These are phyloP conservation scores for Metarhizium robertsii DNA, from an alignment of 2,329 filamentous ascomycete species.

Conservation along the genomic window DNA sequence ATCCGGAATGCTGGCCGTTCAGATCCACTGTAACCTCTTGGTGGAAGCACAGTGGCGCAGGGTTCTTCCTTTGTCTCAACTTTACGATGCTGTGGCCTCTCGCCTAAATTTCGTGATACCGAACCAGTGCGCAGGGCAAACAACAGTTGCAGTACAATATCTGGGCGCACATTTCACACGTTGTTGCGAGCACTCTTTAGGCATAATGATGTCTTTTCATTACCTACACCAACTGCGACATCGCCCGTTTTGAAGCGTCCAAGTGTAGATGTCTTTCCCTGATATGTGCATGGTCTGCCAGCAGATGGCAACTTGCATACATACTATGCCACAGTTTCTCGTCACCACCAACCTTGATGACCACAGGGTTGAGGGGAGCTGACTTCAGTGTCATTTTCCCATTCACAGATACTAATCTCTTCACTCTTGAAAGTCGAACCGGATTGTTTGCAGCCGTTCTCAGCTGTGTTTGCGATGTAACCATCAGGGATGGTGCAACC, in stretches of 20 bases:
- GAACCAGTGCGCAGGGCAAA: background rate
- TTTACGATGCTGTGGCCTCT: background rate
- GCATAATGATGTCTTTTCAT: too few species aligned
- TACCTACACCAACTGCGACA: too few species aligned
- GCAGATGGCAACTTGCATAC: too few species aligned
- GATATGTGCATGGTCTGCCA: too few species aligned
- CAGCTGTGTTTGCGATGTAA: slow-evolving; percentile 15
- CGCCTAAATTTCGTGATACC: slow-evolving; percentile 1
- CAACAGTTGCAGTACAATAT: too few species aligned
- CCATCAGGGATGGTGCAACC: slow-evolving; percentile 11
- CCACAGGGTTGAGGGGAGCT: background rate
- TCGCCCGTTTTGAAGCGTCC: too few species aligned
- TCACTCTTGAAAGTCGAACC: slow-evolving; percentile 8
- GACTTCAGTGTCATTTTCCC: background rate
- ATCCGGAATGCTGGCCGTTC: slow-evolving; percentile 19
- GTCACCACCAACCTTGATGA: background rate
- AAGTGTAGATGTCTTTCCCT: too few species aligned
- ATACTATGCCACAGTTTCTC: background rate
- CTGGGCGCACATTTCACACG: too few species aligned
- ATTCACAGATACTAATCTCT: background rate
- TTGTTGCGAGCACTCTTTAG: too few species aligned
- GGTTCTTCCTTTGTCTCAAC: background rate
- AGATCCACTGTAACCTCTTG: slow-evolving; percentile 10
- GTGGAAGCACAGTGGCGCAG: background rate
- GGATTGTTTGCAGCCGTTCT: slow-evolving; percentile 7